Base-by-base conservation (phyloP, 805 yeast species). In the Candida ulmi region DNA sequence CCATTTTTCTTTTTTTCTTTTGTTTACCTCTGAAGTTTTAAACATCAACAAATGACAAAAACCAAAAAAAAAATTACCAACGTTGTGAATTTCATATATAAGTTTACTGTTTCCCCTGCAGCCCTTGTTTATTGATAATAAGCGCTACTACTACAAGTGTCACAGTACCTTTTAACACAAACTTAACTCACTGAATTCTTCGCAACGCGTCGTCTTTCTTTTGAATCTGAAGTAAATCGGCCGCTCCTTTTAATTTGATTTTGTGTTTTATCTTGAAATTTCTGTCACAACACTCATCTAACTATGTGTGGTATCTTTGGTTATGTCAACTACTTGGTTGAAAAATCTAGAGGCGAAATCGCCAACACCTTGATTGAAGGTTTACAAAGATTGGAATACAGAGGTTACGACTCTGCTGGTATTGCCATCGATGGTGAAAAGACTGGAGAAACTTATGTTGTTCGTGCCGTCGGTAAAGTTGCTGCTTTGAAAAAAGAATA, bases 361-460 rank as follows among this genome's bases (percentile, higher is more conserved):
- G 72, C 91, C 47, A 87, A 83, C 62, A 88, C 88, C 43, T 75
- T 93, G 49, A 74, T 91, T 37, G 96, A 88, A 55, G 96, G 96
- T 47, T 71, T 83, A 43, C 79, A 76, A 55, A 80, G 95, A 58
- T 75, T 93, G 55, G 99, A 93, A 65, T 93, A 93, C 69, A 83
- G 99, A 67, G 99, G 99, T 33, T 93, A 93, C 57, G 99, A 93
- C 65, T 90, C 98, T 17, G 83, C 97, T 18, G 99, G 99, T 58
- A 72, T 93, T 44, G 96, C 98, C 48, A 76, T 93, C 48, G 97
- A 90, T 64, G 96, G 96, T 44, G 95, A 87, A 61, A 73, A 71
- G 42, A 72, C 77, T 43, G 80, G 78, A 50, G 80, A 86, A 52
- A 80, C 84, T 42, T 65, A 77, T 45, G 74, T 91, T 48, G 80